Evolutionary conservation across 148 eudicot genomes (phyloP).

Genomic region (Vaccinium myrtillus): DNA sequence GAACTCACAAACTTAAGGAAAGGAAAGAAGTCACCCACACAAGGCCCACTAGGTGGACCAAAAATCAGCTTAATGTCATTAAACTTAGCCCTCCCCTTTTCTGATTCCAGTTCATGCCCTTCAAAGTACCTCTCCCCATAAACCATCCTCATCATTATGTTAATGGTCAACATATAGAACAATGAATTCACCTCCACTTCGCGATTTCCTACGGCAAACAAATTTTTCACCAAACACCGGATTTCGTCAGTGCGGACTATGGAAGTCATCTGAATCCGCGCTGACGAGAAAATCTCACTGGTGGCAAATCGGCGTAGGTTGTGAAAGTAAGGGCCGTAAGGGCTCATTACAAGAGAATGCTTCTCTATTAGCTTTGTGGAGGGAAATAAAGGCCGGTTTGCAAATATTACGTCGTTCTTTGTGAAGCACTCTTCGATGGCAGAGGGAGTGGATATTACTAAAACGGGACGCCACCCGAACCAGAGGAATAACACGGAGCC

Average conservation of each 20-base stretch:
- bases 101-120: constrained; percentile 7
- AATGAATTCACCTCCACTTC: background rate
- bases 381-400: background rate
- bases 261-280: background rate
- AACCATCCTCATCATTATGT: background rate
- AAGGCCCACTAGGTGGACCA: too few relatives aligned
- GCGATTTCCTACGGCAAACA: background rate
- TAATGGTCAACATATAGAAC: background rate
- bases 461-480: background rate
- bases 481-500: background rate
- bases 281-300: background rate
- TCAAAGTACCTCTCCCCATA: background rate
- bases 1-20: too few relatives aligned
- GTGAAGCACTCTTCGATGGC: constrained; percentile 3
- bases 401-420: background rate
- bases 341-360: background rate
- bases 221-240: background rate
- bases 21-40: too few relatives aligned
- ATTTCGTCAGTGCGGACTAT: background rate
- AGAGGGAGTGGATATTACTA: background rate
- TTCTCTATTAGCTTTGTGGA: background rate
- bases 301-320: background rate
- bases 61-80: background rate
- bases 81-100: background rate
- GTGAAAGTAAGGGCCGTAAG: background rate